A percentile compares a stretch with the other conserved stretches of the same genome.
Evolutionary conservation across 2,329 filamentous ascomycete genomes (phyloP).

Genomic region (Coniosporium tulheliwenetii): DNA sequence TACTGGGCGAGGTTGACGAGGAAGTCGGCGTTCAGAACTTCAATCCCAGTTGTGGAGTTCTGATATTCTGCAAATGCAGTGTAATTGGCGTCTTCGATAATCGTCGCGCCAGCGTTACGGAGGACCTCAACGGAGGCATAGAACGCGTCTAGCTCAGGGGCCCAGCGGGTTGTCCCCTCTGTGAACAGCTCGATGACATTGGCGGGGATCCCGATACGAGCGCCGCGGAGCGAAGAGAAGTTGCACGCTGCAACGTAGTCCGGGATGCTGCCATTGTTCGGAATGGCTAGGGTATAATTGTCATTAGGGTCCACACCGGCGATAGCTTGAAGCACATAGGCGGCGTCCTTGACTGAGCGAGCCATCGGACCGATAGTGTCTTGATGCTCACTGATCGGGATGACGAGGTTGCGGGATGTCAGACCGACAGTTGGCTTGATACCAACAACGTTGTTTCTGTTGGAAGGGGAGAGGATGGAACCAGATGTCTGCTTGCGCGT

Average conservation of each 20-base stretch:
- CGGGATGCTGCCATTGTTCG: conserved; percentile 32
- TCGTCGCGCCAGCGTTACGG: conserved; percentile 37
- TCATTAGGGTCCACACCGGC: conserved; percentile 35
- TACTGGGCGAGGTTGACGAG: conserved; percentile 40
- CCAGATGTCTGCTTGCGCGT: conserved; percentile 35
- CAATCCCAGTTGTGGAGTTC: conserved; percentile 21
- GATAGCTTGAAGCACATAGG: conserved; percentile 42
- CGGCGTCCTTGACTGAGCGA: conserved; percentile 42
- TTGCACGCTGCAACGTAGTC: conserved; percentile 47
- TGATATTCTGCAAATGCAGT: conserved; percentile 32
- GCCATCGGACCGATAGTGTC: conserved; percentile 44
- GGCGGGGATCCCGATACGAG: conserved; percentile 48
- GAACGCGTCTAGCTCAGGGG: conserved; percentile 37
- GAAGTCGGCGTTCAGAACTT: conserved; percentile 45
- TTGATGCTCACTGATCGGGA: conserved; percentile 45
- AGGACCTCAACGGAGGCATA: conserved; percentile 37
- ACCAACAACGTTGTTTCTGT: conserved; percentile 46
- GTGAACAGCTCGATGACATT: conserved; percentile 34
- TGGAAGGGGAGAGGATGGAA: conserved; percentile 43
- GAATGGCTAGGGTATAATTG: conserved; percentile 44
- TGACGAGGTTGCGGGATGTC: conserved; percentile 44
- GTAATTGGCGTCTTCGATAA: conserved; percentile 46
- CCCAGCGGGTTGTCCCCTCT: conserved; percentile 12
- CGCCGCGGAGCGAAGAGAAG: conserved; percentile 34
- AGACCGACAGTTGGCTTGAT: conserved; percentile 54